Evolutionary conservation across 2,329 filamentous ascomycete species (phyloP), one percentile per base, ranked within the genome.

Genomic region (Exophiala xenobiotica): DNA sequence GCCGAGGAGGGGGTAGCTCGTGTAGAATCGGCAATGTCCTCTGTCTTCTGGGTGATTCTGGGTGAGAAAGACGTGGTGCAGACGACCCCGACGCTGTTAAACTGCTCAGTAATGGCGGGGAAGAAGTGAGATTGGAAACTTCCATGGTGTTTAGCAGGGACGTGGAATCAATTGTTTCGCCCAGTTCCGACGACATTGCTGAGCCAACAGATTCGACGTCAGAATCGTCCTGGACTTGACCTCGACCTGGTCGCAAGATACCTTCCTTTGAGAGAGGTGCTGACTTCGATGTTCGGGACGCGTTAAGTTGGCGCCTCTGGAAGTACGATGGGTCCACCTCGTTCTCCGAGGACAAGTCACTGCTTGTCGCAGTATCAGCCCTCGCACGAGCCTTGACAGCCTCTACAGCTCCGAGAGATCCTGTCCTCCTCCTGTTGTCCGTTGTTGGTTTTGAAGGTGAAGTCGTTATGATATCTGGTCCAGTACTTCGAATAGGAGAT

Each of bases 401-500:
- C 47, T 82, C 78, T 3, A 80, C 73, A 2, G 77, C 76, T 11
- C 78, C 78, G 14, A 83, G 61, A 7, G 82, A 85, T 8, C 78
- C 78, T 51, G 78, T 75, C 9, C 80, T 72, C 48, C 76, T 70
- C 52, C 75, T 70, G 22, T 67, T 71, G 12, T 70, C 70, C 27
- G 75, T 70, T 3, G 71, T 70, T 6, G 74, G 74, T 35, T 74
- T 69, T 6, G 79, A 78, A 1, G 81, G 80, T 12, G 79, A 81
- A 1, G 78, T 81, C 26, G 80, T 68, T 62, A 75, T 69, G n/a
- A 79, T 68, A 20, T 79, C 74, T 6, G 72, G 70, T 64, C 68
- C 51, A 54, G 70, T 70, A 23, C 71, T 74, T 40, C 89, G 85
- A 29, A 88, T 84, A 3, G 92, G 92, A 41, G 92, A 96, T 0